These are phyloP conservation scores for Zea luxurians DNA, from an alignment of 176 grass and related monocot species.

Conservation along the genomic window DNA sequence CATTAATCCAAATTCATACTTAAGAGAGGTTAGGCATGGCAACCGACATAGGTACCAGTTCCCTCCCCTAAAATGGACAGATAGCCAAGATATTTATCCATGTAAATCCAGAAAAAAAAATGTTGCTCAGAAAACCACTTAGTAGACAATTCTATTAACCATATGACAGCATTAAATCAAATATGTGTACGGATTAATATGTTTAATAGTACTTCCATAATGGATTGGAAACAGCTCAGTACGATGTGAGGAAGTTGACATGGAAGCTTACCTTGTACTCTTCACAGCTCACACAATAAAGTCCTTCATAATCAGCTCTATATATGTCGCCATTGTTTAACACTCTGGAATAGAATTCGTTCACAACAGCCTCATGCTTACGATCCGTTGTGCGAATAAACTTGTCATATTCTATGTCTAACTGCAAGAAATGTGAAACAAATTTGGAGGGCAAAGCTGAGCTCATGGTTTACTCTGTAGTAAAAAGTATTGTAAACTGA, in stretches of 20 bases:
- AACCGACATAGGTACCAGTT: neutral
- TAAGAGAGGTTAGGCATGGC: neutral
- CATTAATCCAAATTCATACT: neutral
- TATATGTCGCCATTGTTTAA: constrained; percentile 87
- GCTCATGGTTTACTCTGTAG: constrained; percentile 15
- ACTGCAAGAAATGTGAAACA: constrained; percentile 56
- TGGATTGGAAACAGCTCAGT: neutral
- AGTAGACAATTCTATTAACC: neutral
- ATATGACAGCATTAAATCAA: neutral
- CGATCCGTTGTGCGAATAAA: constrained; percentile 89
- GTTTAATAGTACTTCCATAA: constrained; percentile 1
- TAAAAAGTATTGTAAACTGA: constrained; percentile 12
- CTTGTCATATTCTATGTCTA: constrained; percentile 81
- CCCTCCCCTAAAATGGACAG: neutral
- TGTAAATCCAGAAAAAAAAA: neutral
- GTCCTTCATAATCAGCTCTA: constrained; percentile 89
- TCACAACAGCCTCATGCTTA: constrained; percentile 83
- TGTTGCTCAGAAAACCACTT: neutral
- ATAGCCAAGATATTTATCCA: neutral
- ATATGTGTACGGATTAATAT: neutral
- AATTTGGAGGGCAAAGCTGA: constrained; percentile 34
- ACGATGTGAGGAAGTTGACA: constrained; percentile 7
- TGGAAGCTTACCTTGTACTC: constrained; percentile 85
- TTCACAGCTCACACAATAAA: constrained; percentile 90
- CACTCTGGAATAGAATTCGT: constrained; percentile 90